These are phyloP conservation scores for Fusarium caatingaense DNA, from an alignment of 2,329 filamentous ascomycete species.

Conservation along the genomic window DNA sequence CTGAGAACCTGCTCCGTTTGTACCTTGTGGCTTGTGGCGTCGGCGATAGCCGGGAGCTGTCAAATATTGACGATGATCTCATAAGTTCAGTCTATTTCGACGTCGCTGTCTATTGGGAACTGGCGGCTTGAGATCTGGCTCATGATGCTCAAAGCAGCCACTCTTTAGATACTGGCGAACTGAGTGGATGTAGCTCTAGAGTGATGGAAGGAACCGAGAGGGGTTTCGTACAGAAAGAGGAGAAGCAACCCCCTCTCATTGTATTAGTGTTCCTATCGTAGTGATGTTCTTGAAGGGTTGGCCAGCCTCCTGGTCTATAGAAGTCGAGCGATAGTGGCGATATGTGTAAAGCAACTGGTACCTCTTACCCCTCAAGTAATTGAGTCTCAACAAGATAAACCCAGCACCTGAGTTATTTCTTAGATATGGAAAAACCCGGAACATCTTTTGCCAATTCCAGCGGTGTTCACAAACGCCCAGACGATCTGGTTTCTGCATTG, in stretches of 20 bases:
- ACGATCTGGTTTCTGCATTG: neutral
- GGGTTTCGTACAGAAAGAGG: neutral
- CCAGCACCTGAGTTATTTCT: too few relatives aligned
- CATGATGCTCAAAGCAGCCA: neutral
- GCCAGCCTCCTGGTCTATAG: neutral
- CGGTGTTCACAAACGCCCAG: neutral
- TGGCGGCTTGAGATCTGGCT: neutral
- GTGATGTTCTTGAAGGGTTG: neutral
- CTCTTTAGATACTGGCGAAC: neutral
- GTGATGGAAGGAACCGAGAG: neutral
- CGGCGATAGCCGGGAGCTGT: neutral
- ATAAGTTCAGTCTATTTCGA: neutral
- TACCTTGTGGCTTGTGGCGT: neutral
- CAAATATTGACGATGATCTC: neutral
- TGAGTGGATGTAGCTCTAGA: too few relatives aligned
- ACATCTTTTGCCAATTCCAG: neutral
- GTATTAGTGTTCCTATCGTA: neutral
- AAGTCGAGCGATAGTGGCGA: neutral
- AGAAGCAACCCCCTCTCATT: neutral
- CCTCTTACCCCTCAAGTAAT: neutral
- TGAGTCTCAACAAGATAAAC: too few relatives aligned
- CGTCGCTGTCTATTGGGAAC: neutral
- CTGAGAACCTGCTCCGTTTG: neutral
- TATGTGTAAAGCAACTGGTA: neutral
- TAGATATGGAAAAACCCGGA: neutral